Conservation (phyloP, 768 basidiomycete genomes). For the Trametes cubensis region DNA sequence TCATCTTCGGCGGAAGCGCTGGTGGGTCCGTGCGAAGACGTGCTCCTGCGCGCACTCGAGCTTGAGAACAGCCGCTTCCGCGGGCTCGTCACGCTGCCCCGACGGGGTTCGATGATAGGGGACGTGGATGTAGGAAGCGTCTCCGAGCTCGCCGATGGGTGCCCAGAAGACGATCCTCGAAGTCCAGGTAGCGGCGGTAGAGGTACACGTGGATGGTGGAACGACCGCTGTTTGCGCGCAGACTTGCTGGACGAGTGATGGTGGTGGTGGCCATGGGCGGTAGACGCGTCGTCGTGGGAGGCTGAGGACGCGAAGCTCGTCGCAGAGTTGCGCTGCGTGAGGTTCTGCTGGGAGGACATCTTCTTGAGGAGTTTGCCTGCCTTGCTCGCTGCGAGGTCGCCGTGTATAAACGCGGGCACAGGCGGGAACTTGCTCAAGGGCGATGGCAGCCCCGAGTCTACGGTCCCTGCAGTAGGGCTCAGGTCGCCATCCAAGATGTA, state of each 20-base stretch:
- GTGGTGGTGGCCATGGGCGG: slow-evolving; percentile 5
- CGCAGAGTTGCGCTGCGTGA: slow-evolving; percentile 37
- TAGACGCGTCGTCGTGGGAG: slow-evolving; percentile 25
- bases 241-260: slow-evolving; percentile 14
- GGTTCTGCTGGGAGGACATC: slow-evolving; percentile 54
- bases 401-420: slow-evolving; percentile 15
- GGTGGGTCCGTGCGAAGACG: slow-evolving; percentile 47
- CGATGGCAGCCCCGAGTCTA: slow-evolving; percentile 11
- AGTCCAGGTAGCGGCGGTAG: slow-evolving; percentile 50
- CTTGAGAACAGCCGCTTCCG: slow-evolving; percentile 69
- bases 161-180: slow-evolving; percentile 26
- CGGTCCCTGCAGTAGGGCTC: slow-evolving; percentile 13
- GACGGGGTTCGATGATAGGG: slow-evolving; percentile 21
- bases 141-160: slow-evolving; percentile 22
- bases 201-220: slow-evolving; percentile 58
- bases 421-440: slow-evolving; percentile 24
- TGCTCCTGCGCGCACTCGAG: slow-evolving; percentile 50
- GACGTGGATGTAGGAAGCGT: slow-evolving; percentile 19
- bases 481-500: slow-evolving; percentile 21
- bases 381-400: slow-evolving; percentile 12
- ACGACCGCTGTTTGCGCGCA: slow-evolving; percentile 61
- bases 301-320: slow-evolving; percentile 34
- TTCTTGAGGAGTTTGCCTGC: slow-evolving; percentile 26
- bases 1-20: slow-evolving; percentile 51
- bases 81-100: slow-evolving; percentile 22